phyloP scores from a whole-genome alignment of 495 filamentous ascomycete species.

The Xylaria palmicola region DNA sequence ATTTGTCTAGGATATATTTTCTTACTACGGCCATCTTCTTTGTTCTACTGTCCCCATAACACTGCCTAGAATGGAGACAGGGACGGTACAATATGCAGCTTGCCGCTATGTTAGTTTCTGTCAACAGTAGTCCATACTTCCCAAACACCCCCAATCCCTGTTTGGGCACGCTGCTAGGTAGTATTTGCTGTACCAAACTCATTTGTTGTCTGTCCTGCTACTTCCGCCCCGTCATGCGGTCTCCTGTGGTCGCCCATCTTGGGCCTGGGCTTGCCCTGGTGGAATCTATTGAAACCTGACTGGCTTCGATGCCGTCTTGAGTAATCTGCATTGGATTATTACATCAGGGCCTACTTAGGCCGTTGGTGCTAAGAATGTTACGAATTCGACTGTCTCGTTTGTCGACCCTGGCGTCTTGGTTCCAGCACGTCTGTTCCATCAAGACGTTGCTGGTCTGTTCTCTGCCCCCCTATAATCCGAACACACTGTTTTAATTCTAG shows the following conservation, averaged over 20 bases:
- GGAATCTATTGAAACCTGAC: slow-evolving; percentile 39
- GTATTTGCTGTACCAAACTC: slow-evolving; percentile 53
- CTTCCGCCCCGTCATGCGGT: slow-evolving; percentile 44
- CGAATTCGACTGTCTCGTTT: slow-evolving; percentile 28
- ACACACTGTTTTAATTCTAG: slow-evolving; percentile 14
- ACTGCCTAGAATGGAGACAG: slow-evolving; percentile 34
- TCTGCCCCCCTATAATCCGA: slow-evolving; percentile 20
- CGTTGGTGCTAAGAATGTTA: slow-evolving; percentile 27
- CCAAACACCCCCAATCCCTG: slow-evolving; percentile 49
- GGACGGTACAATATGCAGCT: slow-evolving; percentile 53
- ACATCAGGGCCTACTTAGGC: slow-evolving; percentile 24
- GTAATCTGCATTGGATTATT: slow-evolving; percentile 29
- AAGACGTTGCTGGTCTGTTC: slow-evolving; percentile 12
- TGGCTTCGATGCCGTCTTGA: slow-evolving; percentile 43
- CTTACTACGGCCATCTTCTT: slow-evolving; percentile 38
- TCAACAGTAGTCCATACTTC: slow-evolving; percentile 40
- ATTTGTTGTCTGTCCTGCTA: slow-evolving; percentile 42
- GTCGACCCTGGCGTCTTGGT: slow-evolving; percentile 18
- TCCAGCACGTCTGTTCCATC: slow-evolving; percentile 22
- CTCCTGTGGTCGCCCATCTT: slow-evolving; percentile 42
- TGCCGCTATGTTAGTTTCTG: slow-evolving; percentile 44
- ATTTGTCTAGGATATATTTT: slow-evolving; percentile 35
- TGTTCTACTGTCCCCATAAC: slow-evolving; percentile 42
- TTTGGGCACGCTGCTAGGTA: slow-evolving; percentile 34
- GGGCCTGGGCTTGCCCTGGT: slow-evolving; percentile 35